Evolutionary conservation across 2,329 filamentous ascomycete genomes (phyloP).

Genomic region (Cadophora gregata): DNA sequence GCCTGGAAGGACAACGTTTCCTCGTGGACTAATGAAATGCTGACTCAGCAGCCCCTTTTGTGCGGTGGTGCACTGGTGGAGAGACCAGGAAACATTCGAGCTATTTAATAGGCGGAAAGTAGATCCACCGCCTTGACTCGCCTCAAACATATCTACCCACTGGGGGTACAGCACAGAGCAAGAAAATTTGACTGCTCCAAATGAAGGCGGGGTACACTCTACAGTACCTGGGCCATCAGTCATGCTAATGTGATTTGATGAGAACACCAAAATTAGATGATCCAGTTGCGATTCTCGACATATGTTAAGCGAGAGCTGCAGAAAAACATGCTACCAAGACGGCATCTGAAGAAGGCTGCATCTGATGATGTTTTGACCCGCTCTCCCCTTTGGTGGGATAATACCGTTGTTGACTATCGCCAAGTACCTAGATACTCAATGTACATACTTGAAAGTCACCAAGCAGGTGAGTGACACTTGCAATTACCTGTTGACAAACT

Average conservation of each 20-base stretch:
- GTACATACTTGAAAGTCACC: neutral
- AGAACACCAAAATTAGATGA: neutral
- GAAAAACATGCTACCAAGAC: neutral
- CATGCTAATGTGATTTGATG: neutral
- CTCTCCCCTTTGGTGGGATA: neutral
- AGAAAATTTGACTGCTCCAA: neutral
- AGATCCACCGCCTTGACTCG: neutral
- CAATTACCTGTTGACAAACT: neutral
- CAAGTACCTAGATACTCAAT: neutral
- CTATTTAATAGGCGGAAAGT: neutral
- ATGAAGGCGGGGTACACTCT: neutral
- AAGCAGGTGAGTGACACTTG: neutral
- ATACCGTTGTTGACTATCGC: neutral
- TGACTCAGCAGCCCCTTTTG: neutral
- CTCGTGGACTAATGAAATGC: neutral
- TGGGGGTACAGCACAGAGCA: neutral
- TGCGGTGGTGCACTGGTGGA: too few relatives aligned
- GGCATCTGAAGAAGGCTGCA: neutral
- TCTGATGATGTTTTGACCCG: neutral
- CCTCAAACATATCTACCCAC: neutral
- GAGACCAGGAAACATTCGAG: neutral
- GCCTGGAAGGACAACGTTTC: neutral
- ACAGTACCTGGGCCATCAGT: neutral
- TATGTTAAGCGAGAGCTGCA: neutral
- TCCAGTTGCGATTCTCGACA: neutral